These are phyloP conservation scores for Sugiyamaella japonica DNA, from an alignment of 1,139 yeast genomes.

Conservation along the genomic window DNA sequence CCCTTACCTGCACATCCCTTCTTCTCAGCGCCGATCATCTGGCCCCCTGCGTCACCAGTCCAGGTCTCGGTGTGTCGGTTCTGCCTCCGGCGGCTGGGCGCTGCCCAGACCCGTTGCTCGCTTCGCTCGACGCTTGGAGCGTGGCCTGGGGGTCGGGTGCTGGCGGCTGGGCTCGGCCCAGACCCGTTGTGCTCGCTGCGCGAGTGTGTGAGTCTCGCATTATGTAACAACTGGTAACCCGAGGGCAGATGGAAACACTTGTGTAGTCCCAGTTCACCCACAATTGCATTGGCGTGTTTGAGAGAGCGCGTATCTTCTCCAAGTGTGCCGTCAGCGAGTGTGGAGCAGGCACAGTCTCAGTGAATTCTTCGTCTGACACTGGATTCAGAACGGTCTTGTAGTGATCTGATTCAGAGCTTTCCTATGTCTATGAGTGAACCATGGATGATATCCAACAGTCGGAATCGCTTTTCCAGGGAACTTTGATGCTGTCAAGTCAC, in stretches of 20 bases:
- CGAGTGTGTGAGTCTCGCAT: too few relatives aligned
- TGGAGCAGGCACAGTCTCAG: conserved; percentile 63
- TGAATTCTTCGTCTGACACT: conserved; percentile 43
- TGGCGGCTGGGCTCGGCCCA: not conserved
- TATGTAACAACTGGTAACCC: too few relatives aligned
- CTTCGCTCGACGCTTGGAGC: not conserved
- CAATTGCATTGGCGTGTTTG: conserved; percentile 36
- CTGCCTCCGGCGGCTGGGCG: too few relatives aligned
- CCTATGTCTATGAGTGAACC: conserved; percentile 68
- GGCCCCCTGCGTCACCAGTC: too few relatives aligned
- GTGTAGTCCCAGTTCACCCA: conserved; percentile 94
- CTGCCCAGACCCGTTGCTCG: not conserved
- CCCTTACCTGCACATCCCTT: too few relatives aligned
- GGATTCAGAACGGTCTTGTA: conserved; percentile 54
- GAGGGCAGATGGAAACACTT: conserved; percentile 53
- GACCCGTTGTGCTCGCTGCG: not conserved
- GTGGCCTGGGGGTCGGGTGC: not conserved
- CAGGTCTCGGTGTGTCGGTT: too few relatives aligned
- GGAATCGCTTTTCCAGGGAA: conserved; percentile 49
- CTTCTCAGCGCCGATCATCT: too few relatives aligned
- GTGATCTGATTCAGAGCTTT: conserved; percentile 46
- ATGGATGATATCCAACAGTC: conserved; percentile 86
- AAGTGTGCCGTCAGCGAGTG: conserved; percentile 47
- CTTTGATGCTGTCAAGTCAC: conserved; percentile 36
- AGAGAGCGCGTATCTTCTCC: conserved; percentile 35